These are phyloP conservation scores for Calonectria fujianensis DNA, from an alignment of 2,329 filamentous ascomycete species.

Conservation along the genomic window DNA sequence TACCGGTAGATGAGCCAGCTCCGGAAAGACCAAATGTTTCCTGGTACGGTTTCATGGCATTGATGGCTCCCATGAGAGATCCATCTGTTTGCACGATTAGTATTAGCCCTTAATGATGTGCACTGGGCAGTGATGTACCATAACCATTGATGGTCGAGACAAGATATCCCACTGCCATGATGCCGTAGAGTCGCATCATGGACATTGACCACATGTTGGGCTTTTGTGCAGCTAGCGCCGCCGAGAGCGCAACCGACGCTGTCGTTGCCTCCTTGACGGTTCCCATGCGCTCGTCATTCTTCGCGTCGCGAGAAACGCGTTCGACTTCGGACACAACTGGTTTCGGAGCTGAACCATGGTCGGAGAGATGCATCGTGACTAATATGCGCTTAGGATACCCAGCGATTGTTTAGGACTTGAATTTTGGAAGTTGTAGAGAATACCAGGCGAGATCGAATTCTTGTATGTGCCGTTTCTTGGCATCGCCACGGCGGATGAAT, in stretches of 20 bases:
- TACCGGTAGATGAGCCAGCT: slow-evolving; percentile 16
- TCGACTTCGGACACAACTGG: not conserved
- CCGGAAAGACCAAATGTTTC: slow-evolving; percentile 19
- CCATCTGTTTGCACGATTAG: not conserved
- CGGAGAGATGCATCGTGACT: not conserved
- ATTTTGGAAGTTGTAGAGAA: not conserved
- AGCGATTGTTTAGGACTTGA: not conserved
- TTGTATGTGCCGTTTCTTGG: not conserved
- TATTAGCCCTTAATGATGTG: not conserved
- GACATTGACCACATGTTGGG: not conserved
- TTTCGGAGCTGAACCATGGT: not conserved
- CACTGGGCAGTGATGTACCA: not conserved
- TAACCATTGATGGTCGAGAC: not conserved
- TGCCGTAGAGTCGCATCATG: not conserved
- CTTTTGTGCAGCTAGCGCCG: not conserved
- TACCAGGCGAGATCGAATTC: not conserved
- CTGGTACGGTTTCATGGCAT: slow-evolving; percentile 27
- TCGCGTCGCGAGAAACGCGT: not conserved
- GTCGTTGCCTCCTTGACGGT: not conserved
- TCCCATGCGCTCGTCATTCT: not conserved
- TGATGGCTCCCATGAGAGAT: slow-evolving; percentile 21
- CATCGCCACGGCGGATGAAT: not conserved
- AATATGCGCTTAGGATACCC: not conserved
- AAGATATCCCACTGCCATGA: slow-evolving; percentile 11
- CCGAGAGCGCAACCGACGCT: not conserved